phyloP scores from a whole-genome alignment of 2,329 filamentous ascomycete species.

The Trichoderma sp. region DNA sequence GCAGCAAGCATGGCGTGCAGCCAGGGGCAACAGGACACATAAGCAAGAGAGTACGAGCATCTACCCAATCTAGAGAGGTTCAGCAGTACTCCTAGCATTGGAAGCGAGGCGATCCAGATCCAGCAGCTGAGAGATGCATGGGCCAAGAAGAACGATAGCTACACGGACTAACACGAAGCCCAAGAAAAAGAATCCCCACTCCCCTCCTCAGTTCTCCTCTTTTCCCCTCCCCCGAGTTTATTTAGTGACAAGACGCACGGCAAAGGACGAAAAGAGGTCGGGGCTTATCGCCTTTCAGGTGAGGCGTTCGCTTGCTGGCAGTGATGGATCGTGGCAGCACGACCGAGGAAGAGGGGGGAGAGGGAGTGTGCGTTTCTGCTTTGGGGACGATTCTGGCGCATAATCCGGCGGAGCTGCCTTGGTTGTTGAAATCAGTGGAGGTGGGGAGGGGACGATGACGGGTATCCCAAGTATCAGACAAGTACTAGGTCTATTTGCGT shows the following conservation, averaged over 20 bases:
- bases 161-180: no score
- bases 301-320: conserved; percentile 26
- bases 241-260: neutral
- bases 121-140: conserved; percentile 1
- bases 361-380: conserved; percentile 16
- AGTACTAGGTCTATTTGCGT: no score
- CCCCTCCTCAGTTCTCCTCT: neutral
- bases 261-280: neutral
- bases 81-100: neutral
- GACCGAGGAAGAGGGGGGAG: conserved; percentile 5
- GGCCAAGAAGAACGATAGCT: neutral
- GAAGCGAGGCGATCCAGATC: conserved; percentile 8
- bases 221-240: neutral
- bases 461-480: no score
- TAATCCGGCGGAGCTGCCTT: neutral
- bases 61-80: no score
- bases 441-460: neutral
- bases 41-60: neutral
- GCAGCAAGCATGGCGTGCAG: conserved; percentile 24
- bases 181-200: neutral
- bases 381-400: conserved; percentile 18
- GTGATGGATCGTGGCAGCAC: conserved; percentile 25
- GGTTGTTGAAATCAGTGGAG: neutral
- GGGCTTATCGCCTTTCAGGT: conserved; percentile 28
- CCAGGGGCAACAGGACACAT: neutral